Conservation (phyloP, 495 filamentous ascomycete genomes). For the Hypoxylon trugodes region DNA sequence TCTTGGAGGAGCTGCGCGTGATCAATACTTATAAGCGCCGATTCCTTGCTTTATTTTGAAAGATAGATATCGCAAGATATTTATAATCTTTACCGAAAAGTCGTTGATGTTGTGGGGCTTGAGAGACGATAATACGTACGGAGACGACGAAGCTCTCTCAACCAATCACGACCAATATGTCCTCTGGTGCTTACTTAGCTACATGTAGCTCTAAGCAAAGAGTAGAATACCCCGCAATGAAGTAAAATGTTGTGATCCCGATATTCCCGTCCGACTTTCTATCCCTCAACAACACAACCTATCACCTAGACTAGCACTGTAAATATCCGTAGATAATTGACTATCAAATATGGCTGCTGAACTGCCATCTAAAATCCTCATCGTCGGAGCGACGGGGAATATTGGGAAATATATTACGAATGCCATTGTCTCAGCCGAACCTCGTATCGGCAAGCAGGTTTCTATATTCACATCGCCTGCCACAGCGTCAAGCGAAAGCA, state of each 20-base stretch:
- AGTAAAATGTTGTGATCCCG: conserved; percentile 2
- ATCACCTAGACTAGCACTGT: neutral
- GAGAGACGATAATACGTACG: too few species aligned
- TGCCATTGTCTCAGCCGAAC: conserved; percentile 63
- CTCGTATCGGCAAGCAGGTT: conserved; percentile 59
- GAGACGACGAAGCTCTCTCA: too few species aligned
- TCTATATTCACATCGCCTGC: conserved; percentile 69
- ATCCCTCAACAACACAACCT: neutral
- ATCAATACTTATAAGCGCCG: too few species aligned
- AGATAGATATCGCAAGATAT: too few species aligned
- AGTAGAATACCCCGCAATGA: conserved; percentile 6
- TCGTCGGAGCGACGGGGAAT: conserved; percentile 74
- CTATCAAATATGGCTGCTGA: conserved; percentile 41
- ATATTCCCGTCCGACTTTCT: neutral
- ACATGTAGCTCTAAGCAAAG: too few species aligned
- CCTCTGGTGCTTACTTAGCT: too few species aligned
- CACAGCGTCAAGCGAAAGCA: conserved; percentile 52
- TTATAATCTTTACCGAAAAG: too few species aligned
- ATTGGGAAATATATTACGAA: conserved; percentile 72
- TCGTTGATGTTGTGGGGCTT: too few species aligned
- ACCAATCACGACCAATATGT: neutral
- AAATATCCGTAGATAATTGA: neutral
- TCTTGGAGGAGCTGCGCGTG: too few species aligned
- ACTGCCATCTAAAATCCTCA: conserved; percentile 62
- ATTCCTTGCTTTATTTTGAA: too few species aligned